Percentiles rank a stretch among this genome's conserved stretches.
These are phyloP conservation scores for Nemania abortiva DNA, from an alignment of 2,329 filamentous ascomycete species.

Conservation along the genomic window DNA sequence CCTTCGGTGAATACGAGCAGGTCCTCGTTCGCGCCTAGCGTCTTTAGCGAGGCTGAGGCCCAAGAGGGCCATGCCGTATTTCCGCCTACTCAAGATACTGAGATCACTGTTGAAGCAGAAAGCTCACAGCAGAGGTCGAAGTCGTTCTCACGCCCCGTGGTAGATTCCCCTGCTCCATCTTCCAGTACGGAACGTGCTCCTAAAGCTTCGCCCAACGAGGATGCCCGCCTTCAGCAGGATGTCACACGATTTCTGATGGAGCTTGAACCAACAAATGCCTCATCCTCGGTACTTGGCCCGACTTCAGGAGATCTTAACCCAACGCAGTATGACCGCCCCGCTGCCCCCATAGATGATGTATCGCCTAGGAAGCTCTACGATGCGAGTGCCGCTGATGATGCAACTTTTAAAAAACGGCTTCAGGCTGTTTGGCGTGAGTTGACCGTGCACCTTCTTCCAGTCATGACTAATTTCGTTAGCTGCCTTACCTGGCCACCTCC, in stretches of 20 bases:
- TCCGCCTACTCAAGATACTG: conserved; percentile 48
- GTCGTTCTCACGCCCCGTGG: conserved; percentile 35
- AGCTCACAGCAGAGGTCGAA: conserved; percentile 44
- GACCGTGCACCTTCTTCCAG: not conserved
- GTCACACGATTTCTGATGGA: conserved; percentile 17
- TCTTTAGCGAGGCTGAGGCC: conserved; percentile 52
- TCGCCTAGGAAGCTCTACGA: not conserved
- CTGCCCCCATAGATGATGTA: conserved; percentile 1
- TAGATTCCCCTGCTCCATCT: conserved; percentile 43
- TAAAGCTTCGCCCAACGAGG: conserved; percentile 38
- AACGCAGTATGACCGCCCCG: conserved; percentile 1
- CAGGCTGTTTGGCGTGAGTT: conserved; percentile 50
- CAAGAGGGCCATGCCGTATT: conserved; percentile 33
- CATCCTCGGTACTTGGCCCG: conserved; percentile 33
- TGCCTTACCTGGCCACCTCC: conserved; percentile 55
- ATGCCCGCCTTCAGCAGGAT: conserved; percentile 32
- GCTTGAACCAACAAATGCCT: conserved; percentile 19
- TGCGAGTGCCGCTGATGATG: not conserved
- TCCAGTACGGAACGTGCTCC: conserved; percentile 46
- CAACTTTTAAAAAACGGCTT: conserved; percentile 43
- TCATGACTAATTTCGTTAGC: conserved; percentile 40
- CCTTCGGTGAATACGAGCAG: conserved; percentile 52
- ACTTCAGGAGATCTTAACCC: conserved; percentile 22
- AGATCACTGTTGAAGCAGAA: conserved; percentile 52
- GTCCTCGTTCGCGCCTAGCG: conserved; percentile 48